Conservation (phyloP, 2,329 filamentous ascomycete genomes). For the Alternaria infectoria region DNA sequence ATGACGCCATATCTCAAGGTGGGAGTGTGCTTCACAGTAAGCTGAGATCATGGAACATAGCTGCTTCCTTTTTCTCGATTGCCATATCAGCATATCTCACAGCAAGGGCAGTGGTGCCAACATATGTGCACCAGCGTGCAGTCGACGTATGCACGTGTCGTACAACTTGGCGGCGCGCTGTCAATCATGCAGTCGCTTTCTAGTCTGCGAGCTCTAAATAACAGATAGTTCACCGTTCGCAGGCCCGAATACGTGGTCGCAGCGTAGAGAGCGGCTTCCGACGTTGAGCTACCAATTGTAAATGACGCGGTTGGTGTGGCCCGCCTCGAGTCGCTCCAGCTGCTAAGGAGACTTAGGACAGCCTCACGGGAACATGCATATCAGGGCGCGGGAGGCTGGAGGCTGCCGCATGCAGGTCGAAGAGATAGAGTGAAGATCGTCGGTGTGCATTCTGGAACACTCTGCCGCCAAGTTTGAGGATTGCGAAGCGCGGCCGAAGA, state of each 20-base stretch:
- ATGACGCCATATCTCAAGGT: conserved; percentile 15
- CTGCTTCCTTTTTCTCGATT: conserved; percentile 6
- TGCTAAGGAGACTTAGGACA: conserved; percentile 5
- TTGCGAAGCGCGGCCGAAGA: conserved; percentile 2
- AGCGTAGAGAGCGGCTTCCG: conserved; percentile 3
- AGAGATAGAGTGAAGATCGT: conserved; percentile 7
- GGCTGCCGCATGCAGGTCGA: conserved; percentile 4
- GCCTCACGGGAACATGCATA: conserved; percentile 12
- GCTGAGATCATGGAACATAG: not conserved
- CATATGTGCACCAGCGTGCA: not conserved
- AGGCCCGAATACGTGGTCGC: conserved; percentile 18
- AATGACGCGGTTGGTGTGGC: not conserved
- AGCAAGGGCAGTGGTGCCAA: not conserved
- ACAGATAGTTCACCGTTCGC: conserved; percentile 2
- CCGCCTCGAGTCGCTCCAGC: not conserved
- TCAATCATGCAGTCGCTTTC: conserved; percentile 1
- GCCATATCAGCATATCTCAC: not conserved
- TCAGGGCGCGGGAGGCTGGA: conserved; percentile 11
- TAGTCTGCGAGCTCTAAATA: conserved; percentile 11
- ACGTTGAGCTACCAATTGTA: not conserved
- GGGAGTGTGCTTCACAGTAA: not conserved
- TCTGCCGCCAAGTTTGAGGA: not conserved
- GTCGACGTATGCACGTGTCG: not conserved
- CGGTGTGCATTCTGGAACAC: not conserved
- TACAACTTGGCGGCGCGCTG: conserved; percentile 8